These are phyloP conservation scores for Zalaria obscura DNA, from an alignment of 2,329 filamentous ascomycete species.

Conservation along the genomic window DNA sequence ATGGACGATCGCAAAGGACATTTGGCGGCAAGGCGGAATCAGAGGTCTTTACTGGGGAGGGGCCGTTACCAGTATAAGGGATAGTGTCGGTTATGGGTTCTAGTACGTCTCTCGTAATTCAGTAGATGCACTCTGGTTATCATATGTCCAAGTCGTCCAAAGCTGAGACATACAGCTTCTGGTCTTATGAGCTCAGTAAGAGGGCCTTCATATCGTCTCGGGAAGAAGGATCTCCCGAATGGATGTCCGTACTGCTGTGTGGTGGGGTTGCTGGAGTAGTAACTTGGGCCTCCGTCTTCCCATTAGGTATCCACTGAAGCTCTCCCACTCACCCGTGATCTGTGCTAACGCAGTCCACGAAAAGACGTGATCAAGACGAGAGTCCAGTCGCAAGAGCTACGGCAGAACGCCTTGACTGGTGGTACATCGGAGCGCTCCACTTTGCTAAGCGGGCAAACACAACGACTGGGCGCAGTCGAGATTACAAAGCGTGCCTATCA, in stretches of 20 bases:
- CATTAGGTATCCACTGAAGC: conserved; percentile 34
- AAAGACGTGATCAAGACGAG: conserved; percentile 79
- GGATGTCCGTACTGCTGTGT: conserved; percentile 45
- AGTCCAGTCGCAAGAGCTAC: conserved; percentile 56
- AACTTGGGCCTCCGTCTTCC: conserved; percentile 84
- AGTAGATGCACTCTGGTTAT: no score
- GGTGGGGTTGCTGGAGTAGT: conserved; percentile 77
- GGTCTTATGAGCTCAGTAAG: conserved; percentile 71
- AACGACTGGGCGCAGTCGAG: conserved; percentile 40
- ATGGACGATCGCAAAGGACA: conserved; percentile 13
- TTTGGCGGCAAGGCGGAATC: conserved; percentile 30
- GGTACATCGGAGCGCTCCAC: conserved; percentile 5
- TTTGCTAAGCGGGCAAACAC: conserved; percentile 2
- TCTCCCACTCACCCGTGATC: background rate
- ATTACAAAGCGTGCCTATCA: conserved; percentile 54
- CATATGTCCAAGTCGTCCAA: background rate
- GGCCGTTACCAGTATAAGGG: conserved; percentile 63
- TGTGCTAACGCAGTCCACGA: background rate
- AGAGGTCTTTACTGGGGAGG: conserved; percentile 72
- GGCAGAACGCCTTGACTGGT: conserved; percentile 10
- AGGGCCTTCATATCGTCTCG: conserved; percentile 31
- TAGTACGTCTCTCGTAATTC: conserved; percentile 40
- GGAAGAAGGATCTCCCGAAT: conserved; percentile 5
- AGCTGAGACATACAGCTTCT: conserved; percentile 45
- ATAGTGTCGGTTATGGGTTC: conserved; percentile 90